A percentile compares a stretch with the other conserved stretches of the same genome.
Conservation (phyloP, 768 basidiomycete genomes). For the Scleroderma bovista region DNA sequence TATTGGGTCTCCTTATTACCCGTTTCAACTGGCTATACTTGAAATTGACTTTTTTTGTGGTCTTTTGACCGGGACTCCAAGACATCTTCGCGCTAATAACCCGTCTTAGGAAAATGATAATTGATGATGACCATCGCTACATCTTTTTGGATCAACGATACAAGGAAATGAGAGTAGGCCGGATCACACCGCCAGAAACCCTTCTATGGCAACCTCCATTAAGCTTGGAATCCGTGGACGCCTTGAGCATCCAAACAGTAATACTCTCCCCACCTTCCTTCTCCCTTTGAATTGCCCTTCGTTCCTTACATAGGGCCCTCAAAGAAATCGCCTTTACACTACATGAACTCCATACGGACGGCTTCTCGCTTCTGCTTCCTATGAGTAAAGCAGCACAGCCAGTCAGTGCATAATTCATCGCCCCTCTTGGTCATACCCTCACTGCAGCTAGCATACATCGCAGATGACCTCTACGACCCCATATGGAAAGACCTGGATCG, state of each 20-base stretch:
- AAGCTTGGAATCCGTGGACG: constrained; percentile 62
- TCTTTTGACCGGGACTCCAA: too few species aligned
- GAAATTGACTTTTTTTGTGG: not conserved
- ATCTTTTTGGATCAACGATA: constrained; percentile 52
- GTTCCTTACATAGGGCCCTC: constrained; percentile 42
- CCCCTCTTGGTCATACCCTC: constrained; percentile 4
- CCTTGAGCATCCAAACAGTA: constrained; percentile 48
- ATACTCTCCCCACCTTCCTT: constrained; percentile 65
- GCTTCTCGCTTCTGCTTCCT: constrained; percentile 61
- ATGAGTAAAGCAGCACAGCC: constrained; percentile 48
- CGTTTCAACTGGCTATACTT: not conserved
- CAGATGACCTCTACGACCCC: constrained; percentile 55
- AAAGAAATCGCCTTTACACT: constrained; percentile 56
- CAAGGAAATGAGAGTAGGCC: constrained; percentile 50
- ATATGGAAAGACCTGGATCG: constrained; percentile 68
- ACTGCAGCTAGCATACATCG: constrained; percentile 51
- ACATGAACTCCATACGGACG: constrained; percentile 57
- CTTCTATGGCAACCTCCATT: constrained; percentile 58
- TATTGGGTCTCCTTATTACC: not conserved
- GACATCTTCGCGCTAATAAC: not conserved
- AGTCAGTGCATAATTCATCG: constrained; percentile 34
- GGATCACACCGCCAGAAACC: constrained; percentile 56
- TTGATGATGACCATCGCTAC: constrained; percentile 58
- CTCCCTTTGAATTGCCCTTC: constrained; percentile 34
- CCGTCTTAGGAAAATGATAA: not conserved